Base-by-base conservation (phyloP, 2,329 filamentous ascomycete genomes). In the Aspergillus ibericus region DNA sequence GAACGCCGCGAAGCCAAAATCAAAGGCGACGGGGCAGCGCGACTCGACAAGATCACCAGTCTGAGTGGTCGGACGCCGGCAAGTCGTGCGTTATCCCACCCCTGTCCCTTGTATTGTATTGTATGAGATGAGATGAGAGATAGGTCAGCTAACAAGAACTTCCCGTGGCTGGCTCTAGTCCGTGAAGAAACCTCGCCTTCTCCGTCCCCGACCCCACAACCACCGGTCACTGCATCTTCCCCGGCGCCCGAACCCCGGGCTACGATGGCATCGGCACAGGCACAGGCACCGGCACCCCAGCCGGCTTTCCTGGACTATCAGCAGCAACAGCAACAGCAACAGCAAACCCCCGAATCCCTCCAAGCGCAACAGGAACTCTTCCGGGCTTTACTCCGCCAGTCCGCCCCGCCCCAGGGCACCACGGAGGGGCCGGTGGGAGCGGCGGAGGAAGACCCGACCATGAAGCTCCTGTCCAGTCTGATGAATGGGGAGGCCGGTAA, bases 1-100 rank as follows among this genome's bases (percentile, higher is more conserved):
- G 85, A 88, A 70, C 84, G 85, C 60, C 81, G 85, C 16, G 82
- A 86, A 66, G 85, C 85, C 56, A 88, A 88, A 73, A 83, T 87
- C 69, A 80, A 78, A 62, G 80, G 81, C 47, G 81, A 81, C 60
- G 85, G 84, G 55, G 80, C 83, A 38, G 81, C 83, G 36, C 80
- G 86, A 61, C 76, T 88, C 44, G 83, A 86, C 57, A 83, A 84
- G 65, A 88, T 88, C 71, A 86, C 84, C 38, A 80, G 80, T 36
- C 70, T 87, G 55, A 85, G 84, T 58, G 86, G 84, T 63, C 75
- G 80, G 48, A 74, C 72, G 58, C 76, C 80, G 42, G 75, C 76
- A 55, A 67, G 68, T 53, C 68, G 76, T 79, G 70, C 52, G 68
- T 56, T 46, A 20, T 16, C 20, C 16, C n/a, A n/a, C n/a, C n/a